These are phyloP conservation scores for Pelargonium citronellum DNA, from an alignment of 441 rosid species.

Conservation along the genomic window DNA sequence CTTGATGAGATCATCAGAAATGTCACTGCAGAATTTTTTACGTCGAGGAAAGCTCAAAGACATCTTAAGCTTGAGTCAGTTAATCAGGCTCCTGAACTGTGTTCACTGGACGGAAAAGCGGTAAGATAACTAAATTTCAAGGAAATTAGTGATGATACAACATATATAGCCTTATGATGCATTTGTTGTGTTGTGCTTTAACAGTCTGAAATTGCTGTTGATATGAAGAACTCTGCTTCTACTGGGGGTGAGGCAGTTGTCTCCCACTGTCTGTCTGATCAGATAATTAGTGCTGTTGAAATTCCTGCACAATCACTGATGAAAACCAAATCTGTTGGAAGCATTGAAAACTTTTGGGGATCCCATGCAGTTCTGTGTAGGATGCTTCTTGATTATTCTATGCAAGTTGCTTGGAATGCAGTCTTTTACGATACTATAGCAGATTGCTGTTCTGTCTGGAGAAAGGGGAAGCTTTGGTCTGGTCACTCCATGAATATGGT, in stretches of 20 bases:
- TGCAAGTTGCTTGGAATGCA: conserved; percentile 89
- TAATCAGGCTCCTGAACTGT: conserved; percentile 29
- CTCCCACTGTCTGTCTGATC: conserved; percentile 26
- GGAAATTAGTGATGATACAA: conserved; percentile 3
- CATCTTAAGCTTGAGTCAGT: conserved; percentile 36
- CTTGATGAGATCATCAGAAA: conserved; percentile 73
- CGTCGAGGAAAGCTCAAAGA: conserved; percentile 43
- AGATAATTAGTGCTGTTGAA: conserved; percentile 20
- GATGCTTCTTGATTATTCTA: conserved; percentile 58
- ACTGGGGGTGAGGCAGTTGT: conserved; percentile 29
- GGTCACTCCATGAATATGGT: conserved; percentile 31
- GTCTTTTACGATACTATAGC: conserved; percentile 66
- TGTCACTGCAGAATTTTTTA: conserved; percentile 47
- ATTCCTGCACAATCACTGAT: conserved; percentile 19
- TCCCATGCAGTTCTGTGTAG: conserved; percentile 51
- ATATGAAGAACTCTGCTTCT: conserved; percentile 23
- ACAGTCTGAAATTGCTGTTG: conserved; percentile 43
- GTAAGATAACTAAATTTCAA: conserved; percentile 28
- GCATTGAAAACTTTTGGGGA: conserved; percentile 58
- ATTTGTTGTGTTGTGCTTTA: conserved; percentile 23
- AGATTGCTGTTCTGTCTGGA: conserved; percentile 56
- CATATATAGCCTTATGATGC: conserved; percentile 2
- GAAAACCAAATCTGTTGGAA: conserved; percentile 63
- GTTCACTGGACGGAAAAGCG: conserved; percentile 27
- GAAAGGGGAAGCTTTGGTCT: conserved; percentile 65